Evolutionary conservation across 2,329 filamentous ascomycete genomes (phyloP).

Genomic region (Fusarium humuli): DNA sequence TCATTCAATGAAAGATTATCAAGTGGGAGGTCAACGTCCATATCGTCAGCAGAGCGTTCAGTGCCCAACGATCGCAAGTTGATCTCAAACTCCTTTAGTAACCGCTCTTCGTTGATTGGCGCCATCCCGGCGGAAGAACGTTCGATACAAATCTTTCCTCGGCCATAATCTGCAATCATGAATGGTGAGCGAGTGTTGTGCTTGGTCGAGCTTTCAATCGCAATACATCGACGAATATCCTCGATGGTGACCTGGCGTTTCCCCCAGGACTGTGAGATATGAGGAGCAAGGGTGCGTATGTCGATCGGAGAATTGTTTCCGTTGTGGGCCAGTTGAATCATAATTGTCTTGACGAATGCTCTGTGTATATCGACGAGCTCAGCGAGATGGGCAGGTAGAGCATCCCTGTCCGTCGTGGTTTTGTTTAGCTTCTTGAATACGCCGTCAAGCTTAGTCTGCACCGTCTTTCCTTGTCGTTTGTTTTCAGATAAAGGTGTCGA

Average conservation of each 20-base stretch:
- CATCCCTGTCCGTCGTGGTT: conserved; percentile 30
- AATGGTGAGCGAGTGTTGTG: conserved; percentile 52
- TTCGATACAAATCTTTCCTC: conserved; percentile 69
- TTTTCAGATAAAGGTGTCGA: conserved; percentile 50
- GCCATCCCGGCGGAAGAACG: conserved; percentile 55
- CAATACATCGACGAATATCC: conserved; percentile 75
- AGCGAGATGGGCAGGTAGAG: conserved; percentile 64
- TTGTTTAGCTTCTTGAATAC: conserved; percentile 53
- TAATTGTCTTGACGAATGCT: conserved; percentile 75
- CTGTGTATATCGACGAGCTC: conserved; percentile 73
- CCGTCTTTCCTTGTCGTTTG: conserved; percentile 44
- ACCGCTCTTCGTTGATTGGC: conserved; percentile 61
- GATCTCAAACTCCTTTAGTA: conserved; percentile 66
- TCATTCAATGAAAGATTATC: conserved; percentile 64
- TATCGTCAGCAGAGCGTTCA: conserved; percentile 39
- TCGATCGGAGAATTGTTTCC: conserved; percentile 72
- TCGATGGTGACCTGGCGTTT: conserved; percentile 74
- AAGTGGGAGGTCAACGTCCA: conserved; percentile 43
- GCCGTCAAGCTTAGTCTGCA: conserved; percentile 56
- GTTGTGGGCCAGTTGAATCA: conserved; percentile 77
- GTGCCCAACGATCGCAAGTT: conserved; percentile 64
- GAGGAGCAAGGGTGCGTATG: conserved; percentile 68
- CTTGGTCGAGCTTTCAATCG: conserved; percentile 63
- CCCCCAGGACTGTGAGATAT: conserved; percentile 76
- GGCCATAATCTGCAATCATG: conserved; percentile 64